These are phyloP conservation scores for Aureobasidium lini DNA, from an alignment of 2,329 filamentous ascomycete species.

Conservation along the genomic window DNA sequence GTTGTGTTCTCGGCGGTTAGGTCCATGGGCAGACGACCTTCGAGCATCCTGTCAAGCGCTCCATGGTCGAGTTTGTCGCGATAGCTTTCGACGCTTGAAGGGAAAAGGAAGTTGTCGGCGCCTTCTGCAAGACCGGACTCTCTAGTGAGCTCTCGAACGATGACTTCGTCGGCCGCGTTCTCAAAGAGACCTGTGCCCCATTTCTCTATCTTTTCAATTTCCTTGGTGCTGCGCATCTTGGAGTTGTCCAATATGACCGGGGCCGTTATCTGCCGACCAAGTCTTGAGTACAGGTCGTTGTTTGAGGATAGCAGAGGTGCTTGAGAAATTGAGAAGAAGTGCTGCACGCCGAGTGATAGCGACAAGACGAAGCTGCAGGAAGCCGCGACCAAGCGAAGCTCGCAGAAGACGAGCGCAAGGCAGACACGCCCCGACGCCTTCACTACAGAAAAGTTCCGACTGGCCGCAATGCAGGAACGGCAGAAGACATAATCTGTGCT, in stretches of 20 bases:
- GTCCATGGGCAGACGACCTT: not conserved
- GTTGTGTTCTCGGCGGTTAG: no score
- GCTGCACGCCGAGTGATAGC: not conserved
- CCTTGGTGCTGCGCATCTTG: not conserved
- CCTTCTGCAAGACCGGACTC: not conserved
- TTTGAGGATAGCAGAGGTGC: not conserved
- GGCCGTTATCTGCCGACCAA: no score
- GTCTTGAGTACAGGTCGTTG: no score
- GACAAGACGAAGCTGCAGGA: not conserved
- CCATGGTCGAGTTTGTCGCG: conserved; percentile 2
- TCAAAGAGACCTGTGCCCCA: conserved; percentile 10
- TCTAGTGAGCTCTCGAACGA: not conserved
- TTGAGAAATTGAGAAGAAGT: not conserved
- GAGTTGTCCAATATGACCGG: no score
- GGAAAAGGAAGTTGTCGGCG: not conserved
- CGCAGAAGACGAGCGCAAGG: no score
- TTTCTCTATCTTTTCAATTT: not conserved
- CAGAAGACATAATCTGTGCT: no score
- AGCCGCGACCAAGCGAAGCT: not conserved
- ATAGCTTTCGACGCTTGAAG: not conserved
- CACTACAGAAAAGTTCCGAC: no score
- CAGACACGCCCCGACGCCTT: not conserved
- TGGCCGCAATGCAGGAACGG: not conserved
- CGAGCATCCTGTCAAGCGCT: not conserved
- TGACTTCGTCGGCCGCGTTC: conserved; percentile 12